Conservation (phyloP, 2,329 filamentous ascomycete genomes). For the Penicillium sp. region DNA sequence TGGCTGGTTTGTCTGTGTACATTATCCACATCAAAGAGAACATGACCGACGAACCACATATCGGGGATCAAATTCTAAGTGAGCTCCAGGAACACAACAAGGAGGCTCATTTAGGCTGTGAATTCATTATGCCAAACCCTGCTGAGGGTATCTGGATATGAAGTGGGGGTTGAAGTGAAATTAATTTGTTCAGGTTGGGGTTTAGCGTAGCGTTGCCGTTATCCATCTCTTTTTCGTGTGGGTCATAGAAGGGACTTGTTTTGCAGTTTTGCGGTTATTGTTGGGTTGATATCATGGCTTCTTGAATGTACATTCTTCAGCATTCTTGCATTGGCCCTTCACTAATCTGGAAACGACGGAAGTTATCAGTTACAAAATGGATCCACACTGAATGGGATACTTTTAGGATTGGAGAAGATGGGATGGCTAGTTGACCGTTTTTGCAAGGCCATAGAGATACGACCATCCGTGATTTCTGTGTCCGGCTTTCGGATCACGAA, state of each 20-base stretch:
- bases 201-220: neutral
- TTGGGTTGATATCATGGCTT: neutral
- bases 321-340: neutral
- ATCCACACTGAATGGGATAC: neutral
- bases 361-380: neutral
- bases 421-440: too few relatives aligned
- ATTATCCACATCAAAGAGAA: slow-evolving; percentile 94
- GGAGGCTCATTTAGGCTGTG: slow-evolving; percentile 68
- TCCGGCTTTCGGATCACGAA: too few relatives aligned
- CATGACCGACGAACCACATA: slow-evolving; percentile 66
- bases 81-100: slow-evolving; percentile 68
- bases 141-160: slow-evolving; percentile 58
- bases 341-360: neutral
- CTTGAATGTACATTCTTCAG: neutral
- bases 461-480: too few relatives aligned
- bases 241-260: neutral
- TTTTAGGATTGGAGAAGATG: too few relatives aligned
- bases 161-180: neutral
- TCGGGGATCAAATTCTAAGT: slow-evolving; percentile 64
- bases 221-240: slow-evolving; percentile 1
- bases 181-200: neutral
- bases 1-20: slow-evolving; percentile 74
- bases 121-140: slow-evolving; percentile 69
- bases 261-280: neutral
- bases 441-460: too few relatives aligned